Percentiles rank a stretch among this genome's conserved stretches.
Conservation (phyloP, 2,329 filamentous ascomycete genomes). For the Colletotrichum cordylinicola region DNA sequence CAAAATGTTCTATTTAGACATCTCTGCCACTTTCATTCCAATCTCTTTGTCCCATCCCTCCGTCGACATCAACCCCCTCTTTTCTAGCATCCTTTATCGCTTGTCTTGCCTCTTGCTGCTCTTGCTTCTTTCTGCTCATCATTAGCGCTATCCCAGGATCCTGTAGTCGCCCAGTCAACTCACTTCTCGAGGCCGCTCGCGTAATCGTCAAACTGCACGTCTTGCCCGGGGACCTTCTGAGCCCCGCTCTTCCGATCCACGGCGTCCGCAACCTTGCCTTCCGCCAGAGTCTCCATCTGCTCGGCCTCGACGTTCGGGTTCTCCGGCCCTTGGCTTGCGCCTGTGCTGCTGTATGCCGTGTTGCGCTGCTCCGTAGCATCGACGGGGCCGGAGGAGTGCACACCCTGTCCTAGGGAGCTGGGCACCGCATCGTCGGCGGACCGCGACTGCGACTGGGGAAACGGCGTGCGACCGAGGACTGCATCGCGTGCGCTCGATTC, state of each 20-base stretch:
- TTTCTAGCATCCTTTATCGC: slow-evolving; percentile 21
- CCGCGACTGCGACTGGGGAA: slow-evolving; percentile 1
- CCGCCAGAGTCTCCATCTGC: slow-evolving; percentile 27
- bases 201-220: slow-evolving; percentile 23
- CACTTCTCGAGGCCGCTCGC: slow-evolving; percentile 25
- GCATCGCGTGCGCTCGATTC: slow-evolving; percentile 6
- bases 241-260: slow-evolving; percentile 28
- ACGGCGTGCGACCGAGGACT: slow-evolving; percentile 10
- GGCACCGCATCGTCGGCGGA: slow-evolving; percentile 21
- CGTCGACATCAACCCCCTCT: slow-evolving; percentile 25
- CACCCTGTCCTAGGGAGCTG: slow-evolving; percentile 23
- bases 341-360: slow-evolving; percentile 5
- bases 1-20: not conserved
- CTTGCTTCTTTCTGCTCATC: slow-evolving; percentile 24
- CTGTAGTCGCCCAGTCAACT: not conserved
- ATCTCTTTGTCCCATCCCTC: slow-evolving; percentile 3
- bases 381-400: slow-evolving; percentile 22
- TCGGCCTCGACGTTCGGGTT: slow-evolving; percentile 29
- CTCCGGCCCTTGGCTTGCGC: not conserved
- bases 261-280: slow-evolving; percentile 30
- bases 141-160: not conserved
- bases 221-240: slow-evolving; percentile 25
- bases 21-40: slow-evolving; percentile 6
- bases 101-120: slow-evolving; percentile 26
- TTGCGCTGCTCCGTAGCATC: slow-evolving; percentile 23